Conservation (phyloP, 2,329 filamentous ascomycete species). For the Claviceps fusiformis region DNA sequence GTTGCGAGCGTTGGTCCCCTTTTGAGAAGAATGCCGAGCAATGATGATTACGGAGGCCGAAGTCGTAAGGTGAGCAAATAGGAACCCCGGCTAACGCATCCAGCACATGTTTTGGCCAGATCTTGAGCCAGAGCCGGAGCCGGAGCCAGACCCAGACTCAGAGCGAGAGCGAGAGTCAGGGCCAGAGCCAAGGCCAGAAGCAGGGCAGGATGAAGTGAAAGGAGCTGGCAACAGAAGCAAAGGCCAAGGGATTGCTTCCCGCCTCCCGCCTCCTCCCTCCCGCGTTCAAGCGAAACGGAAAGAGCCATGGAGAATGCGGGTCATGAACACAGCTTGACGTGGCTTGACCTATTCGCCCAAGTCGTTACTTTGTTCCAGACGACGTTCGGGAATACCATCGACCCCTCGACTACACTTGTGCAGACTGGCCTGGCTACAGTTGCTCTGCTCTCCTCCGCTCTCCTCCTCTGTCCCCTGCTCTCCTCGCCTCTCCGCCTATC, state of each 20-base stretch:
- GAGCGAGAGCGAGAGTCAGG: not conserved
- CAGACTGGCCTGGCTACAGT: not conserved
- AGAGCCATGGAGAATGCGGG: constrained; percentile 2
- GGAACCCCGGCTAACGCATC: constrained; percentile 1
- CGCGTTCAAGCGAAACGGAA: constrained; percentile 4
- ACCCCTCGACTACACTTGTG: not conserved
- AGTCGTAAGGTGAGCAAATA: constrained; percentile 1
- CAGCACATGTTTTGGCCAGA: constrained; percentile 4
- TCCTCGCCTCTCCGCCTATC: no score
- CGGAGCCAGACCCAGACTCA: no score
- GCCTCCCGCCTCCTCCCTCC: not conserved
- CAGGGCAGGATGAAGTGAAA: not conserved
- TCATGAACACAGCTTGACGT: constrained; percentile 4
- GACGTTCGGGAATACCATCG: not conserved
- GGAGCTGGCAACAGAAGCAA: not conserved
- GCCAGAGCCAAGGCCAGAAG: not conserved
- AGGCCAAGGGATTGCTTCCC: constrained; percentile 2
- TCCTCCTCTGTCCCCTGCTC: no score
- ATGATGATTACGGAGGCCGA: constrained; percentile 1
- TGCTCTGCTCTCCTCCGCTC: not conserved
- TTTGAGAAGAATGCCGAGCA: constrained; percentile 5
- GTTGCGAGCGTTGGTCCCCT: constrained; percentile 4
- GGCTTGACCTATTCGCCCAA: not conserved
- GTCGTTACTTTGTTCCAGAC: not conserved
- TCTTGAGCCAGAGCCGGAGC: not conserved